Conservation (phyloP, 2,329 filamentous ascomycete species). For the Aspergillus versicolor region DNA sequence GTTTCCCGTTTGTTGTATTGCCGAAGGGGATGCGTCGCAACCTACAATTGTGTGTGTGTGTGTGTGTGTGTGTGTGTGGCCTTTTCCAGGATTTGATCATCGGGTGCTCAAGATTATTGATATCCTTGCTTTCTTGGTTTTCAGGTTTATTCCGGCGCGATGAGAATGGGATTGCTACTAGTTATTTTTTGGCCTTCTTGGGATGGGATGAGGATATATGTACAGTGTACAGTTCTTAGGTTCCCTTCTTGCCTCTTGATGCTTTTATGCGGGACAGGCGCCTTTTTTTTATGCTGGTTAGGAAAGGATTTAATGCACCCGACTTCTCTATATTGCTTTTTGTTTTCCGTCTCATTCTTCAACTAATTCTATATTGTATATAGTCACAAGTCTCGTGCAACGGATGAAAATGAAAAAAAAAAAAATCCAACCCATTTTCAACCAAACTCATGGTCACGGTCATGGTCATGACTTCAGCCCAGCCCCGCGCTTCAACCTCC, state of each 20-base stretch:
- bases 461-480: background rate
- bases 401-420: background rate
- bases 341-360: background rate
- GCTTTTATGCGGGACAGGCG: background rate
- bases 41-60: background rate
- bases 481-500: constrained; percentile 32
- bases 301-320: background rate
- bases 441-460: no score
- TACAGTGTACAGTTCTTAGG: background rate
- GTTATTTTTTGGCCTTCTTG: background rate
- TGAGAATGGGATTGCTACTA: constrained; percentile 7
- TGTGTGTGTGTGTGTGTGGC: background rate
- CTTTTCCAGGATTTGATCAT: background rate
- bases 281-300: background rate
- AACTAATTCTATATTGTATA: background rate
- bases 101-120: constrained; percentile 2
- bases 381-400: background rate
- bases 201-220: background rate
- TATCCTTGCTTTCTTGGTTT: constrained; percentile 12
- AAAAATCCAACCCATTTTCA: background rate
- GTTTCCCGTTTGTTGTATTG: background rate
- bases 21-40: background rate
- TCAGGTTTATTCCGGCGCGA: constrained; percentile 11
- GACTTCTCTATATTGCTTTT: background rate
- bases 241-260: background rate